Conservation (phyloP, 2,329 filamentous ascomycete species). For the Diplodia sapinea region DNA sequence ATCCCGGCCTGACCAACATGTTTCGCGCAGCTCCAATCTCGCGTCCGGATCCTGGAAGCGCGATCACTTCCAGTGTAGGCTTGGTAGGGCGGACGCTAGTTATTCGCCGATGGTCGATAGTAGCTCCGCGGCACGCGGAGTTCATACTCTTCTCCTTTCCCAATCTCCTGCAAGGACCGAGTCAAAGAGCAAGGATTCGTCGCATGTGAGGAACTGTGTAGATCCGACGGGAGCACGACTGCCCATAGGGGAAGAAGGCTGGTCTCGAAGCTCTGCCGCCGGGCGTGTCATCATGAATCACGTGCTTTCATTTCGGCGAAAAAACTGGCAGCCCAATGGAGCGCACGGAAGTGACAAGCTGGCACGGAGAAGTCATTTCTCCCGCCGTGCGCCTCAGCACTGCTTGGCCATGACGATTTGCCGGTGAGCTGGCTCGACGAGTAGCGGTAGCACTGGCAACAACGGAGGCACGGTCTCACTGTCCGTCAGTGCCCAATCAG, state of each 20-base stretch:
- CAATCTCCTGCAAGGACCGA: constrained; percentile 15
- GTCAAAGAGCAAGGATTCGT: constrained; percentile 11
- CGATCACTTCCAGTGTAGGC: constrained; percentile 1
- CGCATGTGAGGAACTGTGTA: constrained; percentile 1
- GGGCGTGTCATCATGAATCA: background rate
- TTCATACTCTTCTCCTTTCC: background rate
- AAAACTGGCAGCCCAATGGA: constrained; percentile 9
- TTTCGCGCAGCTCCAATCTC: background rate
- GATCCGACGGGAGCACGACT: background rate
- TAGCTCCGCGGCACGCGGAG: background rate
- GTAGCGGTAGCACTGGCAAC: constrained; percentile 2
- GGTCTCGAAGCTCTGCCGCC: constrained; percentile 9
- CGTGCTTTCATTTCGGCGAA: constrained; percentile 25
- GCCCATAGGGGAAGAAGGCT: background rate
- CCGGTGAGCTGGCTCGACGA: constrained; percentile 9
- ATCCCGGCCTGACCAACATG: background rate
- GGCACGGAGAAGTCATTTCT: constrained; percentile 10
- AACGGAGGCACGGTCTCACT: constrained; percentile 10
- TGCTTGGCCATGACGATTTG: background rate
- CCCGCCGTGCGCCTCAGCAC: constrained; percentile 4
- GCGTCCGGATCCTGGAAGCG: background rate
- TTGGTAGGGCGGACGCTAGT: constrained; percentile 7
- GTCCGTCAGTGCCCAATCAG: background rate
- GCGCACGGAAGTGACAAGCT: constrained; percentile 1
- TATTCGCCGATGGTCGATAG: constrained; percentile 14